Percentiles rank a stretch among this genome's conserved stretches.
Conservation (phyloP, 1,284 basidiomycete genomes). For the Ceratobasidium sp. region DNA sequence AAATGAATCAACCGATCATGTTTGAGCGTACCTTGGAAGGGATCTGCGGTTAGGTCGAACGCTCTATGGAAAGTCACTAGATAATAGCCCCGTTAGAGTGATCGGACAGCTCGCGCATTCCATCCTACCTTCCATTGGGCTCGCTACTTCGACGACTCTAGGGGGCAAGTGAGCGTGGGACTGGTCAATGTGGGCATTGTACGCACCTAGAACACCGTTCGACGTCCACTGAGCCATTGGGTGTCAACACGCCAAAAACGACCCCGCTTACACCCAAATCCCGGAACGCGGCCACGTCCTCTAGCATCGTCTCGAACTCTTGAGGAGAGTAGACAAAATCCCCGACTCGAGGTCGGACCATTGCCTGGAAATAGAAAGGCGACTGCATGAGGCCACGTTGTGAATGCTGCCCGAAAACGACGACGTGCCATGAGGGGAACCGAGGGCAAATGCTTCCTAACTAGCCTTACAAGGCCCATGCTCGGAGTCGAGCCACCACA, state of each 20-base stretch:
- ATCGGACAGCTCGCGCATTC: constrained; percentile 5
- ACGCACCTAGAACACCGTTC: constrained; percentile 59
- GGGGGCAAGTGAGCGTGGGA: neutral
- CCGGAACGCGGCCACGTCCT: constrained; percentile 71
- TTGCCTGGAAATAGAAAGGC: constrained; percentile 57
- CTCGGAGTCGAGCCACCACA: constrained; percentile 84
- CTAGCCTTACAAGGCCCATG: constrained; percentile 66
- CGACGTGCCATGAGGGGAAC: constrained; percentile 70
- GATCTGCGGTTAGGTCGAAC: constrained; percentile 73
- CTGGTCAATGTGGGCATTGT: neutral
- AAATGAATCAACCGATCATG: neutral
- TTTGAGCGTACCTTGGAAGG: constrained; percentile 57
- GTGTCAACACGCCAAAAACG: constrained; percentile 70
- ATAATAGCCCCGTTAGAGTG: constrained; percentile 15
- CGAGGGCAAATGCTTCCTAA: constrained; percentile 58
- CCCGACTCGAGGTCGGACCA: constrained; percentile 79
- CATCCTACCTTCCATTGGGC: constrained; percentile 65
- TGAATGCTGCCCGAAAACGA: neutral
- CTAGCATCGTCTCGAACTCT: constrained; percentile 74
- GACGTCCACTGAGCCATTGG: constrained; percentile 67
- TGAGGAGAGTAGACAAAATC: constrained; percentile 73
- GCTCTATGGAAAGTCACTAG: constrained; percentile 84
- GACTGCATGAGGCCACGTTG: constrained; percentile 15
- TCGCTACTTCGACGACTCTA: constrained; percentile 66
- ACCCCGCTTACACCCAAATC: constrained; percentile 65